Evolutionary conservation across 169 alveolate species (phyloP).

Genomic region (Plasmodium malariae): DNA sequence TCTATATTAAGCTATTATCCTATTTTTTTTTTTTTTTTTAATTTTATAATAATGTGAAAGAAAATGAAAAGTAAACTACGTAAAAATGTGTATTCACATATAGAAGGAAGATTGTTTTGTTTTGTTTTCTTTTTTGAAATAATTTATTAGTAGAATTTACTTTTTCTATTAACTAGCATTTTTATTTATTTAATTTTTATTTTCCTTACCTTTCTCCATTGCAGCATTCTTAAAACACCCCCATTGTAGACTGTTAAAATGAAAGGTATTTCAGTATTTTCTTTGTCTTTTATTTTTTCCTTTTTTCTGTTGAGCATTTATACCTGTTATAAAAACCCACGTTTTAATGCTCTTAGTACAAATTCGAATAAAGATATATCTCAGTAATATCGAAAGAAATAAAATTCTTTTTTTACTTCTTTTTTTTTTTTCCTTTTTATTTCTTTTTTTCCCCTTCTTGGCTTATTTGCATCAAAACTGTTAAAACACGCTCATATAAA

Average conservation of each 20-base stretch:
- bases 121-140: too few relatives aligned
- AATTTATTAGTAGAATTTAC: neutral
- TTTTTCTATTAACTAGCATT: neutral
- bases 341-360: slow-evolving; percentile 32
- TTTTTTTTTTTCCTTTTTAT: neutral
- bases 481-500: neutral
- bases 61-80: too few relatives aligned
- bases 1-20: neutral
- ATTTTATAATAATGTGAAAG: neutral
- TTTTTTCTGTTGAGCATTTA: slow-evolving; percentile 1
- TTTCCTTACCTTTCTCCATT: too few relatives aligned
- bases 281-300: slow-evolving; percentile 22
- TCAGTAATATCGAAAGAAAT: slow-evolving; percentile 31
- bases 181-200: too few relatives aligned
- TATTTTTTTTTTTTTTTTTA: too few relatives aligned
- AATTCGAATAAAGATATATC: slow-evolving; percentile 42
- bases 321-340: slow-evolving; percentile 28
- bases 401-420: neutral
- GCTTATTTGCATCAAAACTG: neutral
- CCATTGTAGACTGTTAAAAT: slow-evolving; percentile 5
- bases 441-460: neutral
- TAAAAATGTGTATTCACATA: neutral
- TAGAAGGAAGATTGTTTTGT: too few relatives aligned
- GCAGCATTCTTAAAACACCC: too few relatives aligned
- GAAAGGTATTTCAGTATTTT: slow-evolving; percentile 26